Conservation (phyloP, 2,329 filamentous ascomycete genomes). For the Fusarium transvaalense region DNA sequence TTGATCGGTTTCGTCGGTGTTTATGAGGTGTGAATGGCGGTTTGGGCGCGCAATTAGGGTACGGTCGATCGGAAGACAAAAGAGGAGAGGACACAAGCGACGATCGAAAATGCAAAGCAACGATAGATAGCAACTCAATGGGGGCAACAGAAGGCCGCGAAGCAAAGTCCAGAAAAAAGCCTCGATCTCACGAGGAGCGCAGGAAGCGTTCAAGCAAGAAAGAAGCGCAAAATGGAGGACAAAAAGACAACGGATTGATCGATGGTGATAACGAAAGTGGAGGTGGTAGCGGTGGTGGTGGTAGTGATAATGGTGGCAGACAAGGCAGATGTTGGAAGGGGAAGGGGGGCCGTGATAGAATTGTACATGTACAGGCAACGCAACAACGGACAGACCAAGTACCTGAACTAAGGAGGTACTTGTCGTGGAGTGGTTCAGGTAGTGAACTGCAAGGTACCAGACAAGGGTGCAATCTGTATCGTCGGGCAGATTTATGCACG, state of each 20-base stretch:
- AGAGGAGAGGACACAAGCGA: constrained; percentile 26
- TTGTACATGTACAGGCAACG: constrained; percentile 42
- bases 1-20: constrained; percentile 20
- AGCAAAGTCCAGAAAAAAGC: constrained; percentile 20
- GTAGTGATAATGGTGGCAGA: constrained; percentile 32
- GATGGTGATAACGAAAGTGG: constrained; percentile 43
- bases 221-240: constrained; percentile 38
- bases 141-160: constrained; percentile 31
- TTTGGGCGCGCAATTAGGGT: constrained; percentile 32
- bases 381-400: constrained; percentile 29
- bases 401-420: constrained; percentile 37
- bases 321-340: constrained; percentile 38
- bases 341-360: constrained; percentile 38
- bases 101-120: constrained; percentile 13
- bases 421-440: constrained; percentile 27
- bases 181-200: constrained; percentile 34
- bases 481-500: constrained; percentile 48
- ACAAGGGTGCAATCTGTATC: constrained; percentile 35
- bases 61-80: constrained; percentile 29
- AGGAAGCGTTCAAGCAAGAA: constrained; percentile 30
- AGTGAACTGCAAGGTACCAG: constrained; percentile 37
- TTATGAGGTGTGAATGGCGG: constrained; percentile 23
- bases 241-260: constrained; percentile 38
- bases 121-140: constrained; percentile 34
- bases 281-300: constrained; percentile 33